Evolutionary conservation across 306 rosid species (phyloP), one percentile per base, ranked within the genome.

Genomic region (Rosa lucieae): DNA sequence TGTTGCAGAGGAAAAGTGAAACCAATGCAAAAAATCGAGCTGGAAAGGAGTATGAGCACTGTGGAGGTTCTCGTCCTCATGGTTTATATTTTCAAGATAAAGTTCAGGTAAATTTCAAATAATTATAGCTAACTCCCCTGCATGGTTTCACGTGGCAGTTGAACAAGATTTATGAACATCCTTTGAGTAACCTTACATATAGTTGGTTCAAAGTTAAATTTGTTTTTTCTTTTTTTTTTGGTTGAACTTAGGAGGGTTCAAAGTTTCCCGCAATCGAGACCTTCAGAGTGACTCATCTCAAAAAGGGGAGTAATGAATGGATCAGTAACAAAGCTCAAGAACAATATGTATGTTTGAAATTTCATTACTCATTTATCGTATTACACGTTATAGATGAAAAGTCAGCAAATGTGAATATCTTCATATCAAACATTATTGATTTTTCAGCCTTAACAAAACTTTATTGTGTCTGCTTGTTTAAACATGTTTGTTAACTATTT

Each of bases 241-340:
- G 32, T 29, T 29, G 5, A 21, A 59, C 35, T 3, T 10, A 59
- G 66, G 66, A 59, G 2, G 66, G 35, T 21, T 59, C 66, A 1
- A 59, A 59, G 35, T 59, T 59, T 59, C 66, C 66, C 1, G 66
- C 66, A 59, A 58, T 58, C 6, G 65, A 58, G 65, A 23, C 66
- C 66, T 59, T 59, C 66, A 59, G 13, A 59, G 37, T 59, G 35
- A 59, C 37, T 59, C 66, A 59, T 23, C 66, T 59, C 14, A 59
- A 59, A 21, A 59, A 59, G 66, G 65, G 66, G 66, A 59, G 66
- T 23, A 59, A 59, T 4, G 35, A 59, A 21, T 59, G 66, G 65
- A 58, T 58, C 65, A 58, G 65, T 23, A 10, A 10, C 12, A 59
- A 59, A 10, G 65, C 65, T 10, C 32, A 58, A 58, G 65, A 58